Conservation (phyloP, 1,139 yeast species). For the Ogataea hybrid region DNA sequence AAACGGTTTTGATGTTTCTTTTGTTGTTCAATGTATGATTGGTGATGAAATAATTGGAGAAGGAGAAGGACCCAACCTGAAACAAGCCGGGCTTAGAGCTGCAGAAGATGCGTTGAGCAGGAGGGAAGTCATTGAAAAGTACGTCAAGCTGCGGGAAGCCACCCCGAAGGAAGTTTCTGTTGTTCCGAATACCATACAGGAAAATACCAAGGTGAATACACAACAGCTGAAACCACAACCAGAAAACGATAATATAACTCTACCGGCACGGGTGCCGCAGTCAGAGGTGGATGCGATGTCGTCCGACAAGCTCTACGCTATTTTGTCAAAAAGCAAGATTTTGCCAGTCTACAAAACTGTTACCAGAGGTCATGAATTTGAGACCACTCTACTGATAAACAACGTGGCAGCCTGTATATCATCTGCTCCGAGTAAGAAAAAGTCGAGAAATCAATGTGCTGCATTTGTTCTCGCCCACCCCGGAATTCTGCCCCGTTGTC, state of each 20-base stretch:
- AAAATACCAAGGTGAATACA: neutral
- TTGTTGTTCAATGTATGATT: constrained; percentile 66
- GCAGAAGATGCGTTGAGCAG: constrained; percentile 71
- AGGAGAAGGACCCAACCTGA: constrained; percentile 59
- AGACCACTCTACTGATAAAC: constrained; percentile 40
- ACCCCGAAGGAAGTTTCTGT: constrained; percentile 54
- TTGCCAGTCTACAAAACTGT: constrained; percentile 42
- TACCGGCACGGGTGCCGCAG: neutral
- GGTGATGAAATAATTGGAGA: constrained; percentile 50
- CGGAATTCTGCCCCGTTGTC: constrained; percentile 32
- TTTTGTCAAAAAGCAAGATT: constrained; percentile 41
- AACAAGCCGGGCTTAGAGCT: constrained; percentile 69
- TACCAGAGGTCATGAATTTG: constrained; percentile 34
- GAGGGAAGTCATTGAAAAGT: constrained; percentile 59
- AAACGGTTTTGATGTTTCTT: constrained; percentile 42
- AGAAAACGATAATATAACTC: neutral
- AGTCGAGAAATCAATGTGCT: constrained; percentile 49
- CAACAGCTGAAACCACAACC: neutral
- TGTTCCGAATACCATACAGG: constrained; percentile 10
- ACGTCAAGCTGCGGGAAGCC: constrained; percentile 54
- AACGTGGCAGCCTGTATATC: constrained; percentile 40
- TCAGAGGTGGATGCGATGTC: constrained; percentile 15
- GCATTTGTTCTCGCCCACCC: constrained; percentile 41
- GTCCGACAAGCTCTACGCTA: constrained; percentile 41
- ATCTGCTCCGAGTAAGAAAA: constrained; percentile 42